phyloP scores from a whole-genome alignment of 768 basidiomycete genomes.

The Tulasnella sp. region DNA sequence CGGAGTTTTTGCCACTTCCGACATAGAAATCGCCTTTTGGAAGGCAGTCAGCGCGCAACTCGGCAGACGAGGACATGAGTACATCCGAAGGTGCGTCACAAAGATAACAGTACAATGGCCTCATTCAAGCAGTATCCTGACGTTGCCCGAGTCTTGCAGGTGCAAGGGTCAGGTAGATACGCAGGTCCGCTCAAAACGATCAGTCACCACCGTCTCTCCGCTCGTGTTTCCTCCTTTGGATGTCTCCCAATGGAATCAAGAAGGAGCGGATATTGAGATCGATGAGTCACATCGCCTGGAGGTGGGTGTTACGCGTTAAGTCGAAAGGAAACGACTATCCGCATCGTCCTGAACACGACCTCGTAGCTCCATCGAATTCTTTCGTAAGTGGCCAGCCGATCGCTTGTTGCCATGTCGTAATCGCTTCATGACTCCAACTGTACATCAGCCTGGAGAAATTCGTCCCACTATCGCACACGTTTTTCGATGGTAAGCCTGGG shows the following conservation, averaged over 20 bases:
- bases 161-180: not conserved
- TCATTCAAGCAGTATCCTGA: not conserved
- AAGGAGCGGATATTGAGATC: not conserved
- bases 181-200: not conserved
- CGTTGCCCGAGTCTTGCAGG: not conserved
- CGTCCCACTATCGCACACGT: conserved; percentile 37
- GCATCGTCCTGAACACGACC: not conserved
- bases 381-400: not conserved
- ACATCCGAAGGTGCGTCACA: not conserved
- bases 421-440: not conserved
- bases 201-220: not conserved
- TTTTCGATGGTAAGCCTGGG: conserved; percentile 10
- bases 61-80: not conserved
- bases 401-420: not conserved
- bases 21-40: not conserved
- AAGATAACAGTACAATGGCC: not conserved
- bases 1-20: not conserved
- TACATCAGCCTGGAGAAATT: conserved; percentile 40
- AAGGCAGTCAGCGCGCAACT: not conserved
- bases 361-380: conserved; percentile 3
- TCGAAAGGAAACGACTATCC: too few species aligned
- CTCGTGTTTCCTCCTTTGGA: not conserved
- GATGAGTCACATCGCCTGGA: not conserved
- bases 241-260: not conserved
- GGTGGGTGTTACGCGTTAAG: not conserved